Evolutionary conservation across 1,284 basidiomycete genomes (phyloP).

Genomic region (Ustilago loliicola): DNA sequence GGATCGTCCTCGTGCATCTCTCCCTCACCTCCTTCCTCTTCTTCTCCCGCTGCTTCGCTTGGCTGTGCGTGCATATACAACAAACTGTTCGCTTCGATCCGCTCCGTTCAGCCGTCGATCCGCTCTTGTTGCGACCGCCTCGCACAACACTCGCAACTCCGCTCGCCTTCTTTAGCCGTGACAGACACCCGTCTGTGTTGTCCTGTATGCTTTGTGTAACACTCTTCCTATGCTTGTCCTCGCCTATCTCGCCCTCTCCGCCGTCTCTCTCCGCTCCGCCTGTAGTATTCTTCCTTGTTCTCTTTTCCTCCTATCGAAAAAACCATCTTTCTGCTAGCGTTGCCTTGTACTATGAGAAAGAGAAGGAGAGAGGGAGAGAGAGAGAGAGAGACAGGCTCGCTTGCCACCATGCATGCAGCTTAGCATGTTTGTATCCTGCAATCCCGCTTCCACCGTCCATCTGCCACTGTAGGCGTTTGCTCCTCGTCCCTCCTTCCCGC

Average conservation of each 20-base stretch:
- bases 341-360: neutral
- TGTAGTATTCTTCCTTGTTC: neutral
- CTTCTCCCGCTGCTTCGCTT: neutral
- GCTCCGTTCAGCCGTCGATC: slow-evolving; percentile 1
- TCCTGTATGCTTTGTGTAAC: neutral
- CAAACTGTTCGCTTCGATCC: neutral
- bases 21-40: neutral
- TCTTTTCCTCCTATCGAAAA: slow-evolving; percentile 22
- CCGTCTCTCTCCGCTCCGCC: slow-evolving; percentile 9
- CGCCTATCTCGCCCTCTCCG: neutral
- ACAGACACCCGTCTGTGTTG: neutral
- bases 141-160: slow-evolving; percentile 6
- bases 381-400: neutral
- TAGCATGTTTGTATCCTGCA: slow-evolving; percentile 16
- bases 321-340: neutral
- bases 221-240: neutral
- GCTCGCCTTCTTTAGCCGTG: slow-evolving; percentile 4
- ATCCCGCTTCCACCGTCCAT: slow-evolving; percentile 11
- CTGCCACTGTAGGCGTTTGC: slow-evolving; percentile 9
- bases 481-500: neutral
- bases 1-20: slow-evolving; percentile 7
- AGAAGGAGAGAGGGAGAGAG: neutral
- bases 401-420: slow-evolving; percentile 10
- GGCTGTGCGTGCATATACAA: neutral
- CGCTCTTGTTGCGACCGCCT: neutral